phyloP scores from a whole-genome alignment of 371 early-diverging fungal species.

The Phascolomyces articulosus region DNA sequence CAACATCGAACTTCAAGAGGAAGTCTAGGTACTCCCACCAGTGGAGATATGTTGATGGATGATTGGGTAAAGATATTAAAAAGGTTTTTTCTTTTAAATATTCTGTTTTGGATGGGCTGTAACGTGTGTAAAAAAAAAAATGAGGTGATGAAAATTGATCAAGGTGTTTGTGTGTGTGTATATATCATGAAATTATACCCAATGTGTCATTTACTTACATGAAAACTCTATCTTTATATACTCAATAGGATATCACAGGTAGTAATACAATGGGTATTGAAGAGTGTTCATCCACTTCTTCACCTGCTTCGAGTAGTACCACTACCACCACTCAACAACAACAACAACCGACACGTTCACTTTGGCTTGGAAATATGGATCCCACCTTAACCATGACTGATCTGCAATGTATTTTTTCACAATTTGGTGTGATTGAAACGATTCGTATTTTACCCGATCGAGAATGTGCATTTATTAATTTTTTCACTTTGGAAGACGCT shows the following conservation, averaged over 20 bases:
- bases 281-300: constrained; percentile 9
- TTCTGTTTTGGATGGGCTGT: too few species aligned
- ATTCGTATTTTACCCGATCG: constrained; percentile 85
- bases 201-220: too few species aligned
- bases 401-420: constrained; percentile 76
- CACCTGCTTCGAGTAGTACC: constrained; percentile 9
- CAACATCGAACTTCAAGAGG: constrained; percentile 13
- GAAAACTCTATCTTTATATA: too few species aligned
- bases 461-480: constrained; percentile 55
- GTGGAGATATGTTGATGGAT: background rate
- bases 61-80: constrained; percentile 8
- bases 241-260: too few species aligned
- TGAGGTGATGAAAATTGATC: background rate
- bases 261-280: background rate
- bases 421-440: constrained; percentile 91
- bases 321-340: constrained; percentile 19
- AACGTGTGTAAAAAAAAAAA: too few species aligned
- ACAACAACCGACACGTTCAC: constrained; percentile 71
- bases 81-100: too few species aligned
- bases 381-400: constrained; percentile 75
- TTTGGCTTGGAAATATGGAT: constrained; percentile 95
- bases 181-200: too few species aligned
- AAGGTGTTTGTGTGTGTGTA: too few species aligned
- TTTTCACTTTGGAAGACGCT: constrained; percentile 34
- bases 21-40: constrained; percentile 2